Percentiles rank a stretch among this genome's conserved stretches.
Conservation (phyloP, 2,329 filamentous ascomycete genomes). For the Colletotrichum cuscutae region DNA sequence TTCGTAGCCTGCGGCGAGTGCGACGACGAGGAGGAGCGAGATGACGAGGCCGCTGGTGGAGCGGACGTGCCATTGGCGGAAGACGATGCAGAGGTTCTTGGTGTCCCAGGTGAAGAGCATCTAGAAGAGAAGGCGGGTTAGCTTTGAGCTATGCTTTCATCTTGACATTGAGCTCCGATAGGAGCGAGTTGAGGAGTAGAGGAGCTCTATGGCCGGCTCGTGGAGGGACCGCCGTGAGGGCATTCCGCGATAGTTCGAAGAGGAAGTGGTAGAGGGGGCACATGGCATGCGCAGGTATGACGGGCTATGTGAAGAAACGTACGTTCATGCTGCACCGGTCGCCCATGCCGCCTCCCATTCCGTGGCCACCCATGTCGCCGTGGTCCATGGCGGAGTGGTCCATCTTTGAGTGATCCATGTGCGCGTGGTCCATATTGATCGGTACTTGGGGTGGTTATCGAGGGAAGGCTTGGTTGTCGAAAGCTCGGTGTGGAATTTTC, state of each 20-base stretch:
- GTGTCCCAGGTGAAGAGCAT: conserved; percentile 99
- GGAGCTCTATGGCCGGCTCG: background rate
- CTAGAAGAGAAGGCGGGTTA: conserved; percentile 56
- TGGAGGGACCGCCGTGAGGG: background rate
- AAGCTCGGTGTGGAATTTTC: background rate
- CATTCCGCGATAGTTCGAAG: background rate
- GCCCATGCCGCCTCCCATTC: conserved; percentile 69
- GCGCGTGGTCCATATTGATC: conserved; percentile 14
- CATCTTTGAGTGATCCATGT: conserved; percentile 56
- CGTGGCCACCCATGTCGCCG: conserved; percentile 56
- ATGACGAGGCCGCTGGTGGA: conserved; percentile 79
- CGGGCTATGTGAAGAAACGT: conserved; percentile 44
- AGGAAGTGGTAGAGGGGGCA: background rate
- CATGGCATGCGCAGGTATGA: background rate
- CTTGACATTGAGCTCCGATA: background rate
- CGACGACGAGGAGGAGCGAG: conserved; percentile 84
- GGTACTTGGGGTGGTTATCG: background rate
- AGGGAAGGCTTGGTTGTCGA: background rate
- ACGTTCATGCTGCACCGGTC: conserved; percentile 92
- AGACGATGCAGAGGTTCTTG: conserved; percentile 94
- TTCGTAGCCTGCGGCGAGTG: conserved; percentile 93
- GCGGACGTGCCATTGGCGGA: conserved; percentile 88
- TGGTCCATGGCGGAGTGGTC: conserved; percentile 59
- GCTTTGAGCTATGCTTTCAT: background rate
- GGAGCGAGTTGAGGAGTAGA: background rate